A percentile compares a stretch with the other conserved stretches of the same genome.
phyloP scores from a whole-genome alignment of 768 basidiomycete species.

The Suillus cothurnatus region DNA sequence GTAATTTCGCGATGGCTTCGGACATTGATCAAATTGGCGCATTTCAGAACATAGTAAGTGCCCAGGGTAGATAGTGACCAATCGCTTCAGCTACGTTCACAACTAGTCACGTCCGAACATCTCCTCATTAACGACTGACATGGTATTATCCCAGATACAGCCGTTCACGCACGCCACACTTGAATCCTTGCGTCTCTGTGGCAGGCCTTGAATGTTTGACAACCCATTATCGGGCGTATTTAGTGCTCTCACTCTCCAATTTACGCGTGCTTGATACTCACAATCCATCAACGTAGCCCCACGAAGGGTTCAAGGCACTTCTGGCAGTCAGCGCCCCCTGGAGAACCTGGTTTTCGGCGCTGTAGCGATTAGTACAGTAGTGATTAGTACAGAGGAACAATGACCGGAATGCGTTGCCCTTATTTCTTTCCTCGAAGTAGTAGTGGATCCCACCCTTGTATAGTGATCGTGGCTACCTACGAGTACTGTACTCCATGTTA shows the following conservation, averaged over 20 bases:
- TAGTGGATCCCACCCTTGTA: not conserved
- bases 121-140: not conserved
- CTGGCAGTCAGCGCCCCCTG: constrained; percentile 25
- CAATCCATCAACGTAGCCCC: constrained; percentile 17
- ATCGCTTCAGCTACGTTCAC: not conserved
- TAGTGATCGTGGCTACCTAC: not conserved
- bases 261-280: constrained; percentile 14
- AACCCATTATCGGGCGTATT: too few relatives aligned
- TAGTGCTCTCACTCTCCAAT: too few relatives aligned
- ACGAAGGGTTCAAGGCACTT: constrained; percentile 18
- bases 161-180: not conserved
- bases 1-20: too few relatives aligned
- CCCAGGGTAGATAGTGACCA: not conserved
- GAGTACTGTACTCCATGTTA: not conserved
- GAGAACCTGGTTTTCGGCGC: constrained; percentile 20
- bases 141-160: not conserved
- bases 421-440: constrained; percentile 21
- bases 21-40: too few relatives aligned
- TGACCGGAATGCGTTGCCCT: constrained; percentile 13
- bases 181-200: not conserved
- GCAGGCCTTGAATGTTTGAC: not conserved
- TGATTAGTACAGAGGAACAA: constrained; percentile 15
- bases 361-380: constrained; percentile 1
- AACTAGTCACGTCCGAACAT: constrained; percentile 19
- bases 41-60: not conserved